Conservation (phyloP, 768 basidiomycete genomes). For the Agrocybe pediades region DNA sequence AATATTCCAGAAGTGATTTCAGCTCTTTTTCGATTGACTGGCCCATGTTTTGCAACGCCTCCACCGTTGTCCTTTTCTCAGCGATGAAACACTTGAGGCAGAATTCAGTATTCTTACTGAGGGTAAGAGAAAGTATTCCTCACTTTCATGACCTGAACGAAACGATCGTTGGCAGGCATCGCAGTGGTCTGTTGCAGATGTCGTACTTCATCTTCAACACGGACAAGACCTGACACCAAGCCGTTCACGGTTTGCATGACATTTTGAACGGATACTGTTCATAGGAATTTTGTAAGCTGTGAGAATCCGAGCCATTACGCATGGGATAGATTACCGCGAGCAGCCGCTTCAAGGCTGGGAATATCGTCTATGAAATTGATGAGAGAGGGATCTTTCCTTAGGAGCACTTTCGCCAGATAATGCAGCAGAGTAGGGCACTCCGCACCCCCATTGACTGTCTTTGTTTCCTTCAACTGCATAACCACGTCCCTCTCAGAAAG, state of each 20-base stretch:
- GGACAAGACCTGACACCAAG: conserved; percentile 56
- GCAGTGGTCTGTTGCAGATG: conserved; percentile 34
- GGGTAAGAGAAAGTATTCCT: conserved; percentile 6
- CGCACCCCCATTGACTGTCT: conserved; percentile 63
- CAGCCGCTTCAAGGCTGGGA: conserved; percentile 80
- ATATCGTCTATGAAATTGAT: conserved; percentile 79
- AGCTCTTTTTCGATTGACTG: conserved; percentile 61
- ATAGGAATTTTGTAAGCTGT: neutral
- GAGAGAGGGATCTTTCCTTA: conserved; percentile 65
- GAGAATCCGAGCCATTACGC: neutral
- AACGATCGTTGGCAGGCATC: conserved; percentile 53
- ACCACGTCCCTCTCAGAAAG: neutral
- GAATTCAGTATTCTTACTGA: neutral
- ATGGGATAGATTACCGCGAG: conserved; percentile 57
- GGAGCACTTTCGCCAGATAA: conserved; percentile 77
- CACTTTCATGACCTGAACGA: conserved; percentile 73
- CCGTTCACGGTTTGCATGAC: conserved; percentile 60
- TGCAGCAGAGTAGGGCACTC: conserved; percentile 90
- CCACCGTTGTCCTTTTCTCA: conserved; percentile 52
- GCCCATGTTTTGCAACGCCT: conserved; percentile 68
- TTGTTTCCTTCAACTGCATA: conserved; percentile 78
- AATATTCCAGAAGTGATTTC: conserved; percentile 63
- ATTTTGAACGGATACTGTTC: conserved; percentile 72
- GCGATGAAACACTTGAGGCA: conserved; percentile 38
- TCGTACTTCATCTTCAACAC: conserved; percentile 58